Base-by-base conservation (phyloP, 108 stramenopile species). In the Schizochytrium sp. region DNA sequence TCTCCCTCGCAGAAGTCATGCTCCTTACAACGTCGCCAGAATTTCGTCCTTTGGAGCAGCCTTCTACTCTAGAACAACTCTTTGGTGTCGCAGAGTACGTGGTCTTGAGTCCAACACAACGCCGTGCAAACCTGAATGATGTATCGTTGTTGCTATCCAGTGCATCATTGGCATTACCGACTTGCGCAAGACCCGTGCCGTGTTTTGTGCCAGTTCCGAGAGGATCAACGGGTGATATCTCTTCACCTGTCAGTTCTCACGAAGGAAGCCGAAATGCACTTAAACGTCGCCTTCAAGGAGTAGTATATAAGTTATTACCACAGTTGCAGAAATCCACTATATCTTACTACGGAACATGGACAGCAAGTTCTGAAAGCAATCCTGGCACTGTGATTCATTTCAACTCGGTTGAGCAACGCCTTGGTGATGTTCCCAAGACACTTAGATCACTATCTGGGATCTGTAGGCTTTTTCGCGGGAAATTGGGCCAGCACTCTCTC, bases 371-470 rank as follows among this genome's bases (percentile, higher is more conserved):
- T 8, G 64, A 69, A 2, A 69, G 64, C 64, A 69, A 40, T 42
- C 50, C 50, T 28, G 76, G 76, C 47, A 83, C 76, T 2, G 53
- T 55, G 28, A 83, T 83, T 55, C 76, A 83, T 53, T 83, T 83
- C 76, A 83, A 83, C 53, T 83, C 76, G 40, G 64, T 69, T 38
- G 64, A 69, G 64, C 64, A 69, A 44, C 64, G 64, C 64, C 40
- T 69, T 13, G 64, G 12, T 44, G 64, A 69, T 15, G 64, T 69
- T 2, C 64, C 64, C 64, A 69, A 69, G 28, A 0, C 64, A 7
- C 64, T 69, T 8, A 38, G 28, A 38, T 69, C 64, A 5, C 64
- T 69, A 38, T 38, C 42, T 5, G 64, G 64, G 42, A 38, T 69
- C 19, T 69, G 64, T 44, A 69, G 15, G 64, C 64, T 69, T 7